phyloP scores from a whole-genome alignment of 768 basidiomycete species.

The Boletus speciosus region DNA sequence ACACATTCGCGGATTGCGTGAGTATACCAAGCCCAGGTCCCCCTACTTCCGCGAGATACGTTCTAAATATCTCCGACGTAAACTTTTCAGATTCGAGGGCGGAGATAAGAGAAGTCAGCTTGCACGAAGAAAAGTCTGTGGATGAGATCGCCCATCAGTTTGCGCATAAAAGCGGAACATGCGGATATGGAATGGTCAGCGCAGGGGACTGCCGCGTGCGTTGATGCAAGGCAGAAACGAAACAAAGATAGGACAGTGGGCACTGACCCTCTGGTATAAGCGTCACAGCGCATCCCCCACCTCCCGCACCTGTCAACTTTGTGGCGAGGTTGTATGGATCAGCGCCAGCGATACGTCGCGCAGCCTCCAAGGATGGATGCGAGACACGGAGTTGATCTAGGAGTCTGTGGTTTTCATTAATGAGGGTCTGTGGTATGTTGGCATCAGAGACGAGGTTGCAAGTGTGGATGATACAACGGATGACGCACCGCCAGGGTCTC shows the following conservation, averaged over 20 bases:
- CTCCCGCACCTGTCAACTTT: slow-evolving; percentile 97
- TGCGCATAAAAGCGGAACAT: neutral
- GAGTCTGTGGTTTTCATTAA: slow-evolving; percentile 85
- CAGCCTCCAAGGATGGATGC: slow-evolving; percentile 81
- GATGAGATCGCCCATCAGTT: neutral
- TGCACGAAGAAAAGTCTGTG: slow-evolving; percentile 65
- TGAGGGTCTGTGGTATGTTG: slow-evolving; percentile 54
- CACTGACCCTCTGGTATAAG: slow-evolving; percentile 86
- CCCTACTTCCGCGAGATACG: slow-evolving; percentile 88
- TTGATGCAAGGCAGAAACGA: neutral
- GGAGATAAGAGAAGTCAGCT: slow-evolving; percentile 55
- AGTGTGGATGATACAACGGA: neutral
- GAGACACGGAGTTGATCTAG: slow-evolving; percentile 87
- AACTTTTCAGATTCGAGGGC: slow-evolving; percentile 41
- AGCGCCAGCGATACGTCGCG: slow-evolving; percentile 64
- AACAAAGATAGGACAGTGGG: neutral
- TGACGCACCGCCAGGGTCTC: slow-evolving; percentile 52
- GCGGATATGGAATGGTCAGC: neutral
- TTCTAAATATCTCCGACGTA: slow-evolving; percentile 36
- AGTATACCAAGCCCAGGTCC: slow-evolving; percentile 90
- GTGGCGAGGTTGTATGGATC: slow-evolving; percentile 71
- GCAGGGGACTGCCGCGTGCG: neutral
- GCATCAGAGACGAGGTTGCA: neutral
- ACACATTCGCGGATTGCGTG: slow-evolving; percentile 42
- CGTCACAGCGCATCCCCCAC: slow-evolving; percentile 97